Percentiles rank a stretch among this genome's conserved stretches.
Evolutionary conservation across 2,329 filamentous ascomycete species (phyloP).

Genomic region (Fusarium sp.): DNA sequence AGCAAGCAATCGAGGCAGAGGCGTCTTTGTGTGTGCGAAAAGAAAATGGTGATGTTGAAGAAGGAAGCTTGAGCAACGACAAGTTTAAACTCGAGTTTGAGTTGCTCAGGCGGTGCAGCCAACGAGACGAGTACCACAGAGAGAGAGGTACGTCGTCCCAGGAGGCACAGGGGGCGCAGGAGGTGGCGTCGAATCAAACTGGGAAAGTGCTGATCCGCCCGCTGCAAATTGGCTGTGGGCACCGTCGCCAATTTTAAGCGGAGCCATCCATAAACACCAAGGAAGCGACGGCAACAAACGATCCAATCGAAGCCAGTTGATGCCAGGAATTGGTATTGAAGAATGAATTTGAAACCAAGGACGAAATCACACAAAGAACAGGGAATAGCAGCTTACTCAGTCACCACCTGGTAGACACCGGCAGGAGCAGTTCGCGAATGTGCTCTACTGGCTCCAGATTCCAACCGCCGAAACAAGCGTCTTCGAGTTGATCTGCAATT

Average conservation of each 20-base stretch:
- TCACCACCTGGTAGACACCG: conserved; percentile 2
- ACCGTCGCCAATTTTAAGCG: conserved; percentile 28
- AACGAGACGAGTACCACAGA: neutral
- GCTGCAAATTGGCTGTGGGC: conserved; percentile 45
- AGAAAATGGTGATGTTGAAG: conserved; percentile 32
- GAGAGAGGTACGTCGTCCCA: conserved; percentile 27
- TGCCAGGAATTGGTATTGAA: neutral
- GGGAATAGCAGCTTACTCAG: conserved; percentile 20
- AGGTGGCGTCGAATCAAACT: conserved; percentile 46
- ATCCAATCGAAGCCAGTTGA: conserved; percentile 7
- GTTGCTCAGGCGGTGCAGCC: conserved; percentile 13
- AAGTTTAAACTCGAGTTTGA: conserved; percentile 37
- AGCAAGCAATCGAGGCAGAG: conserved; percentile 20
- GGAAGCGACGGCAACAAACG: neutral
- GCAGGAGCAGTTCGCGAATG: neutral
- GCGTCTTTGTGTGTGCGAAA: conserved; percentile 18
- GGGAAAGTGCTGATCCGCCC: conserved; percentile 45
- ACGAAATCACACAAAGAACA: neutral
- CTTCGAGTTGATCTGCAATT: conserved; percentile 27
- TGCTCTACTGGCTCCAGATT: conserved; percentile 16
- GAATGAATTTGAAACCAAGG: neutral
- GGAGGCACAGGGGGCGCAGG: conserved; percentile 44
- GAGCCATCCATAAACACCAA: conserved; percentile 36
- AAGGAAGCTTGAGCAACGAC: conserved; percentile 20
- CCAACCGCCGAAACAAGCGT: conserved; percentile 28